Evolutionary conservation across 108 stramenopile species (phyloP).

Genomic region (Stephanodiscus minutulus): DNA sequence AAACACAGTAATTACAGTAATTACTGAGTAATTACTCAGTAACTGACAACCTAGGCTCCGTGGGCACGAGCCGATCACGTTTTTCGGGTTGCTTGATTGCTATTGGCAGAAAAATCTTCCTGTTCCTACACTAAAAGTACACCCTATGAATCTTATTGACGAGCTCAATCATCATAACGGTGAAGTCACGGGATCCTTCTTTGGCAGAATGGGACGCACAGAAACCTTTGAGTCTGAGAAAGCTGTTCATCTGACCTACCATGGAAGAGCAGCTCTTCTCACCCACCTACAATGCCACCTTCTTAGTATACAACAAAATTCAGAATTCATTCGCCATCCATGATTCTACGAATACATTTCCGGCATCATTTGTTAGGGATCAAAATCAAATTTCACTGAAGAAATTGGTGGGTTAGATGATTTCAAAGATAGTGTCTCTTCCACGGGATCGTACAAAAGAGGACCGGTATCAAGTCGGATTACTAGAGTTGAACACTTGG

Average conservation of each 20-base stretch:
- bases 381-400: slow-evolving; percentile 15
- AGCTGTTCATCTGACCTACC: background rate
- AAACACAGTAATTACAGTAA: background rate
- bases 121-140: slow-evolving; percentile 15
- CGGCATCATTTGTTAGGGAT: background rate
- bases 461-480: slow-evolving; percentile 6
- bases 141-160: background rate
- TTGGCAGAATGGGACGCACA: background rate
- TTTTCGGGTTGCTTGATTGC: slow-evolving; percentile 19
- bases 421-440: background rate
- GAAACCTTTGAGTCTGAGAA: background rate
- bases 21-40: slow-evolving; percentile 2
- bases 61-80: slow-evolving; percentile 31
- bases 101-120: background rate
- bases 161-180: background rate
- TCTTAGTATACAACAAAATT: slow-evolving; percentile 7
- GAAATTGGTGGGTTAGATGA: slow-evolving; percentile 22
- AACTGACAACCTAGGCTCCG: slow-evolving; percentile 31
- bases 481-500: slow-evolving; percentile 20
- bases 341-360: background rate
- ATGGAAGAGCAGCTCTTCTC: slow-evolving; percentile 13
- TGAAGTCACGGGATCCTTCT: slow-evolving; percentile 20
- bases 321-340: slow-evolving; percentile 9
- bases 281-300: slow-evolving; percentile 14
- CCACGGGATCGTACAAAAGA: background rate